Evolutionary conservation across 2,329 filamentous ascomycete genomes (phyloP).

Genomic region (Cryphonectria nitschkei): DNA sequence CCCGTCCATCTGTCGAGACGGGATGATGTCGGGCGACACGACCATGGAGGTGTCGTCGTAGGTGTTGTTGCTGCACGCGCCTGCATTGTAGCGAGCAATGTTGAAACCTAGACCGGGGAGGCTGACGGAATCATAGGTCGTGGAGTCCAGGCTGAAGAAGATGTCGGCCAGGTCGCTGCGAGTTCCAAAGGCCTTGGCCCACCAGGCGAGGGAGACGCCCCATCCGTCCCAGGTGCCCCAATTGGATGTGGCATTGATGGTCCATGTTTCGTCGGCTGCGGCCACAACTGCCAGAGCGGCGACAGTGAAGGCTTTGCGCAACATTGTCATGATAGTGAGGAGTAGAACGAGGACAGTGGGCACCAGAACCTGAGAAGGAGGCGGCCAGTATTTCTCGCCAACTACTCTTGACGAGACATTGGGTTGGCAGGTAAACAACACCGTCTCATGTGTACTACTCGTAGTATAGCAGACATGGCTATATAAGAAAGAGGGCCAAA

Average conservation of each 20-base stretch:
- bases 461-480: background rate
- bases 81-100: slow-evolving; percentile 49
- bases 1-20: slow-evolving; percentile 45
- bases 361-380: background rate
- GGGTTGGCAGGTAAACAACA: background rate
- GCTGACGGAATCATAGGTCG: slow-evolving; percentile 35
- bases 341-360: background rate
- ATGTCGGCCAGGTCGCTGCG: slow-evolving; percentile 46
- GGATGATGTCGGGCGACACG: slow-evolving; percentile 42
- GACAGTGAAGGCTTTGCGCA: slow-evolving; percentile 5
- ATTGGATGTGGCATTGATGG: slow-evolving; percentile 39
- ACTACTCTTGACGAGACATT: background rate
- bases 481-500: background rate
- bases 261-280: slow-evolving; percentile 38
- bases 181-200: slow-evolving; percentile 46
- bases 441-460: background rate
- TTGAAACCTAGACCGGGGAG: slow-evolving; percentile 47
- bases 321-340: background rate
- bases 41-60: slow-evolving; percentile 41
- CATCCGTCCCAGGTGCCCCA: slow-evolving; percentile 49
- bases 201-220: slow-evolving; percentile 49
- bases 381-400: background rate
- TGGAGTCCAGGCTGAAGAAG: slow-evolving; percentile 44
- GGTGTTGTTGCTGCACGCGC: slow-evolving; percentile 43
- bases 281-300: background rate